A percentile compares a stretch with the other conserved stretches of the same genome.
Evolutionary conservation across 2,329 filamentous ascomycete genomes (phyloP).

Genomic region (Lecanosticta acicola): DNA sequence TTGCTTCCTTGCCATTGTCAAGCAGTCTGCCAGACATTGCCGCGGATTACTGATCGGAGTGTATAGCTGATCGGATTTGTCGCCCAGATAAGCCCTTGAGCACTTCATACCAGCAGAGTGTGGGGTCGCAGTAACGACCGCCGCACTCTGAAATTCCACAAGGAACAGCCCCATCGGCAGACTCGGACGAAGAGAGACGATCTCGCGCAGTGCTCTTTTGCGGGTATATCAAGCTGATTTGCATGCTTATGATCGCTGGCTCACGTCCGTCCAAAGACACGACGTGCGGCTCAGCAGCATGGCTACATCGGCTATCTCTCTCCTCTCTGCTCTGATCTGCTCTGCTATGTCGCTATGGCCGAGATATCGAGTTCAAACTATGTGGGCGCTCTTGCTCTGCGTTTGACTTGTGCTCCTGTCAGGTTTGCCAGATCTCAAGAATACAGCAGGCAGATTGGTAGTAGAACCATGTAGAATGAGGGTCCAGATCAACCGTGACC

Average conservation of each 20-base stretch:
- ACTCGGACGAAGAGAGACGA: not conserved
- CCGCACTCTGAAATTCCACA: not conserved
- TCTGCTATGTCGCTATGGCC: conserved; percentile 19
- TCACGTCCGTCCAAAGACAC: conserved; percentile 8
- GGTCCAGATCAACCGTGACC: not conserved
- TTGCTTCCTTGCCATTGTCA: not conserved
- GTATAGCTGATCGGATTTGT: not conserved
- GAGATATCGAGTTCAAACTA: conserved; percentile 26
- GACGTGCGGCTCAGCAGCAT: conserved; percentile 19
- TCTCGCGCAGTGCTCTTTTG: conserved; percentile 2
- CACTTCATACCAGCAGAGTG: not conserved
- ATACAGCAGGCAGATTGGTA: conserved; percentile 13
- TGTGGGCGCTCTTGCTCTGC: conserved; percentile 13
- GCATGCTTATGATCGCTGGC: conserved; percentile 20
- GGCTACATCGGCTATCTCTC: conserved; percentile 26
- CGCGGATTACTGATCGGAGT: not conserved
- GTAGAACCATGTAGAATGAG: conserved; percentile 8
- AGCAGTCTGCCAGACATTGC: not conserved
- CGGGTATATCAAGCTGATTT: conserved; percentile 24
- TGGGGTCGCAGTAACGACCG: not conserved
- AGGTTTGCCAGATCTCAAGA: conserved; percentile 11
- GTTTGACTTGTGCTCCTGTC: conserved; percentile 22
- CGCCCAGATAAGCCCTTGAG: not conserved
- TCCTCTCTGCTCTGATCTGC: conserved; percentile 20
- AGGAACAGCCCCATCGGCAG: not conserved